A percentile compares a stretch with the other conserved stretches of the same genome.
Evolutionary conservation across 352 stramenopile species (phyloP).

Genomic region (Phytophthora nicotianae): DNA sequence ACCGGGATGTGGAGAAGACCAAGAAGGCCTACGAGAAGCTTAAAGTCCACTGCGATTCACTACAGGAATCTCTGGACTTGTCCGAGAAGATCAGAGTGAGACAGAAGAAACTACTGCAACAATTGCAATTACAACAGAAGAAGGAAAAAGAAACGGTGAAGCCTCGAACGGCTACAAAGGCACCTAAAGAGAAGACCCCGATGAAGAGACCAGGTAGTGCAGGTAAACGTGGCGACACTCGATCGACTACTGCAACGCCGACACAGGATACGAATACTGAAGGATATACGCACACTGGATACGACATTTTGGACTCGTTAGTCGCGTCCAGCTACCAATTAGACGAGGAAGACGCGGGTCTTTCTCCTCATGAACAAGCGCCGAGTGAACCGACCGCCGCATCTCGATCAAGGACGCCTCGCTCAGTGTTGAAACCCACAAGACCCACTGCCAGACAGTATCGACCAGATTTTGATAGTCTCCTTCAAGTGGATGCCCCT

Average conservation of each 20-base stretch:
- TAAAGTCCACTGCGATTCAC: constrained; percentile 70
- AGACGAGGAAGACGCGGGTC: constrained; percentile 23
- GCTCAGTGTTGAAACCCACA: constrained; percentile 15
- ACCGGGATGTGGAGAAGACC: constrained; percentile 47
- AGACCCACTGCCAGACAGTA: constrained; percentile 17
- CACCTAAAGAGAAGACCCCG: neutral
- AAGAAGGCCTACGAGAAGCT: constrained; percentile 73
- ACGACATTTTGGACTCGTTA: constrained; percentile 52
- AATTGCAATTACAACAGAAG: constrained; percentile 53
- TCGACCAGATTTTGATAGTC: constrained; percentile 48
- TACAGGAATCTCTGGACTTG: constrained; percentile 81
- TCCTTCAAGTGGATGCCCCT: constrained; percentile 37
- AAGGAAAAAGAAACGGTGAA: constrained; percentile 9
- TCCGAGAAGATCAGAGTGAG: constrained; percentile 78
- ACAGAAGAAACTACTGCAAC: constrained; percentile 81
- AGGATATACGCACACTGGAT: constrained; percentile 19
- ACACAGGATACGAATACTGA: constrained; percentile 4
- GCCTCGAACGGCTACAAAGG: constrained; percentile 1
- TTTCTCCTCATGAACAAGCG: constrained; percentile 30
- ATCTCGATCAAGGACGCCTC: constrained; percentile 11
- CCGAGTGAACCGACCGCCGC: constrained; percentile 32
- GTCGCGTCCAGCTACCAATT: constrained; percentile 26
- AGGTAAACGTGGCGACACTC: constrained; percentile 13
- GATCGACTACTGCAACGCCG: constrained; percentile 4
- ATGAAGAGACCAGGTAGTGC: constrained; percentile 16